Percentiles rank a stretch among this genome's conserved stretches.
These are phyloP conservation scores for Exidia glandulosa DNA, from an alignment of 768 basidiomycete genomes.

Conservation along the genomic window DNA sequence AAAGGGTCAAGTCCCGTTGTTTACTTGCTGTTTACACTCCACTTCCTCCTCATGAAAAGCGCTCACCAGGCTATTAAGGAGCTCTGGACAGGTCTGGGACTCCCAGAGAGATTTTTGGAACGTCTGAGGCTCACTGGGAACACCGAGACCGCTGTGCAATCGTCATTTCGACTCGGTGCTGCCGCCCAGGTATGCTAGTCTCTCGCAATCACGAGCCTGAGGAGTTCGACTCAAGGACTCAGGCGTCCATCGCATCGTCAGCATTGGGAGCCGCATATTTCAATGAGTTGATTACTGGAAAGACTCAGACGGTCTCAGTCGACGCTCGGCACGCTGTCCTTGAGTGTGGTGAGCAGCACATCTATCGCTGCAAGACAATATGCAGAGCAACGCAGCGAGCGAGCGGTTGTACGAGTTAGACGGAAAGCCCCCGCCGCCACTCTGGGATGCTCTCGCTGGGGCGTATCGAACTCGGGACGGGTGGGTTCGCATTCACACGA, in stretches of 20 bases:
- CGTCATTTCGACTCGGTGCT: constrained; percentile 42
- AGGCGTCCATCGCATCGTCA: constrained; percentile 40
- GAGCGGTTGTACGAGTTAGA: constrained; percentile 41
- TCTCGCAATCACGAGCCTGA: background rate
- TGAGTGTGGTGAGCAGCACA: constrained; percentile 34
- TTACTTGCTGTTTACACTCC: background rate
- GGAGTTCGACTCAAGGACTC: background rate
- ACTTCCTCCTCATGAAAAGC: background rate
- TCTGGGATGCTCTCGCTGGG: constrained; percentile 43
- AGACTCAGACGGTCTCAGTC: constrained; percentile 37
- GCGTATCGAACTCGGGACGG: constrained; percentile 38
- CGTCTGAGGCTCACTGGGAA: constrained; percentile 26
- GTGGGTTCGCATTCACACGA: constrained; percentile 49
- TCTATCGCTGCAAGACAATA: background rate
- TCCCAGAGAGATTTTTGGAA: background rate
- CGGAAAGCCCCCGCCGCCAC: constrained; percentile 17
- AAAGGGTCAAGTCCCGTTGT: no score
- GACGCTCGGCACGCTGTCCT: constrained; percentile 46
- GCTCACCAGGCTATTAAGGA: background rate
- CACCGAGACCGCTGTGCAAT: constrained; percentile 35
- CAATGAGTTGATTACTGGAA: constrained; percentile 33
- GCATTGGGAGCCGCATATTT: constrained; percentile 44
- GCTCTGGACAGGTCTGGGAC: constrained; percentile 2
- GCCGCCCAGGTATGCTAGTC: constrained; percentile 37
- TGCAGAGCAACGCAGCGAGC: constrained; percentile 25